Evolutionary conservation across 495 filamentous ascomycete species (phyloP).

Genomic region (Hypoxylon subgilvum): DNA sequence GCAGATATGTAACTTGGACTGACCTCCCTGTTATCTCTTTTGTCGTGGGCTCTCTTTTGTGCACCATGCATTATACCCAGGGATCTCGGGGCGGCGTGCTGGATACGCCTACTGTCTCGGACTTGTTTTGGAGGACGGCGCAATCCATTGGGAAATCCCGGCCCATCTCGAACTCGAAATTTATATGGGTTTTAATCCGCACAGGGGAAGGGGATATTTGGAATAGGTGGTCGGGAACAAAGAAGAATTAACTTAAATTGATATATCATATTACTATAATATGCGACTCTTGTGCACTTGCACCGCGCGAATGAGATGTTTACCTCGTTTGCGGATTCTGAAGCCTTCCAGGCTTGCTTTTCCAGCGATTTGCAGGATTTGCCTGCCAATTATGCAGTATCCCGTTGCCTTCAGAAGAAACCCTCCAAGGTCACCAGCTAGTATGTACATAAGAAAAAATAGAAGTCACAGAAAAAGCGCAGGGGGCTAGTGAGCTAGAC

Average conservation of each 20-base stretch:
- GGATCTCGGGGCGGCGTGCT: slow-evolving; percentile 30
- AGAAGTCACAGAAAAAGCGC: no score
- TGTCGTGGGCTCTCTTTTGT: slow-evolving; percentile 19
- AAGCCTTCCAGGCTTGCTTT: no score
- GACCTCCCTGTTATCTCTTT: neutral
- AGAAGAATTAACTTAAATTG: slow-evolving; percentile 16
- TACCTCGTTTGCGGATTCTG: no score
- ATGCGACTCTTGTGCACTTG: no score
- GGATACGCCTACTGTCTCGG: slow-evolving; percentile 37
- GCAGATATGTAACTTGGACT: no score
- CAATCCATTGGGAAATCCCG: slow-evolving; percentile 8
- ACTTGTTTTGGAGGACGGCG: slow-evolving; percentile 32
- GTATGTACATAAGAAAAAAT: no score
- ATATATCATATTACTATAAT: neutral
- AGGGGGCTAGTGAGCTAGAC: no score
- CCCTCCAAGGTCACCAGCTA: no score
- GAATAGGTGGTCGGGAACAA: slow-evolving; percentile 3
- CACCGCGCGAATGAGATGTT: no score
- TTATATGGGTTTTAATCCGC: slow-evolving; percentile 11
- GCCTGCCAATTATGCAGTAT: neutral
- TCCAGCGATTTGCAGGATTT: slow-evolving; percentile 1
- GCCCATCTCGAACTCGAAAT: slow-evolving; percentile 1
- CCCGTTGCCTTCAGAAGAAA: no score
- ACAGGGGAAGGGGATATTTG: neutral
- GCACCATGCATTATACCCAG: slow-evolving; percentile 24